Evolutionary conservation across 768 basidiomycete species (phyloP), one percentile per base, ranked within the genome.

Genomic region (Dendrothele bispora): DNA sequence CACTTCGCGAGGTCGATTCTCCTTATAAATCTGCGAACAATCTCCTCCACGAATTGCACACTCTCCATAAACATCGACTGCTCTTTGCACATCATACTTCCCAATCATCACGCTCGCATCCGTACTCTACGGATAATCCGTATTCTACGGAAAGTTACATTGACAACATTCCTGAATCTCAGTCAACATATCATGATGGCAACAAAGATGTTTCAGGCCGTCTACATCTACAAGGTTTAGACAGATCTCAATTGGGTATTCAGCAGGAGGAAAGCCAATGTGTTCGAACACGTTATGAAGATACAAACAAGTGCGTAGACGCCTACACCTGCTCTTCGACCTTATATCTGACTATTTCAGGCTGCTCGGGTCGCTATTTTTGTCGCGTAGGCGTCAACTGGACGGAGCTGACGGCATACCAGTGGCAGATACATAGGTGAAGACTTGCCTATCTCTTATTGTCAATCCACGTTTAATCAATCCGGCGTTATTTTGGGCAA

Each of bases 11-110:
- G 11, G 63, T 61, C 39, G 41, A 56, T 43, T 57, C 66, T 56
- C 66, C 77, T 52, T 91, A 91, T 68, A 76, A 77, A 59, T 67
- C 71, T 26, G 70, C 78, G 47, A 91, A 91, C 64, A 75, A 55
- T 39, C 66, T 87, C 53, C 77, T 91, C 29, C 81, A 85, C 48
- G 82, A 89, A 56, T 61, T 90, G 43, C 88, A 50, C 38, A 72
- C 80, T 30, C 72, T 84, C 20, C 75, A 86, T 54, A 80, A 85
- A 45, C 84, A 87, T 57, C 75, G 86, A 41, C 67, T 80, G 27
- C 49, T 82, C 21, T 81, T 51, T 53, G 28, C 38, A 18, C n/a
- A 27, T 37, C 22, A 36, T 30, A 6, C 37, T 15, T 17, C 25
- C 27, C 36, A 46, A 14, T 11, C 18, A 18, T 32, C 38, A 21